Evolutionary conservation across 2,329 filamentous ascomycete species (phyloP).

Genomic region (Colletotrichum aenigma): DNA sequence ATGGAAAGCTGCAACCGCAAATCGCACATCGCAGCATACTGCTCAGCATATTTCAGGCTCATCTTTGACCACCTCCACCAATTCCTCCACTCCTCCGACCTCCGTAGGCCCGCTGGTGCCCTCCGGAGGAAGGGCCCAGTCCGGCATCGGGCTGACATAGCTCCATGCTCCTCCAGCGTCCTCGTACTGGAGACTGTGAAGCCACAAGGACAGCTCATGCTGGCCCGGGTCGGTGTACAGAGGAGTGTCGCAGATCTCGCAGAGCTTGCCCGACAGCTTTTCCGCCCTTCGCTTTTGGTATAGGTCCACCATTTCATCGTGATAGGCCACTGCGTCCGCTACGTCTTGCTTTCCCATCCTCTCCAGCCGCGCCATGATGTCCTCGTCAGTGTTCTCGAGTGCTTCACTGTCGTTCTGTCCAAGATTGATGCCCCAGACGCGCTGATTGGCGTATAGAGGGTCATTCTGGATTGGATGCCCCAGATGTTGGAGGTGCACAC

Average conservation of each 20-base stretch:
- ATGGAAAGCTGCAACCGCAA: background rate
- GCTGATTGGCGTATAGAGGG: constrained; percentile 94
- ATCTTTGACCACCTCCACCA: constrained; percentile 59
- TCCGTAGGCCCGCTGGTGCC: constrained; percentile 74
- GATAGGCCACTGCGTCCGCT: constrained; percentile 88
- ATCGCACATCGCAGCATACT: background rate
- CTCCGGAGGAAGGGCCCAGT: constrained; percentile 83
- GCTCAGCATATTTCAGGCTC: constrained; percentile 41
- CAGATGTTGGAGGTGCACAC: constrained; percentile 92
- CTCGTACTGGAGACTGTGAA: constrained; percentile 91
- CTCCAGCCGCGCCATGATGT: constrained; percentile 83
- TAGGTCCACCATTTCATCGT: constrained; percentile 89
- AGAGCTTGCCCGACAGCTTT: constrained; percentile 86
- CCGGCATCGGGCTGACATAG: constrained; percentile 83
- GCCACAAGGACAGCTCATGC: constrained; percentile 91
- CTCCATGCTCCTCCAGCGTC: constrained; percentile 84
- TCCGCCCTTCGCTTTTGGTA: constrained; percentile 93
- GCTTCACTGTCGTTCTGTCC: constrained; percentile 71
- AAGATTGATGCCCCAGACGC: constrained; percentile 84
- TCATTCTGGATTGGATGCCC: constrained; percentile 97
- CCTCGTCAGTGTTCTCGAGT: constrained; percentile 77
- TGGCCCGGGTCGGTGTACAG: constrained; percentile 90
- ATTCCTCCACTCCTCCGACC: constrained; percentile 64
- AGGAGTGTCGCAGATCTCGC: constrained; percentile 81
- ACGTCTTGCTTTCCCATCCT: constrained; percentile 95